Evolutionary conservation across 2,329 filamentous ascomycete genomes (phyloP).

Genomic region (Arthrobotrys musiformis): DNA sequence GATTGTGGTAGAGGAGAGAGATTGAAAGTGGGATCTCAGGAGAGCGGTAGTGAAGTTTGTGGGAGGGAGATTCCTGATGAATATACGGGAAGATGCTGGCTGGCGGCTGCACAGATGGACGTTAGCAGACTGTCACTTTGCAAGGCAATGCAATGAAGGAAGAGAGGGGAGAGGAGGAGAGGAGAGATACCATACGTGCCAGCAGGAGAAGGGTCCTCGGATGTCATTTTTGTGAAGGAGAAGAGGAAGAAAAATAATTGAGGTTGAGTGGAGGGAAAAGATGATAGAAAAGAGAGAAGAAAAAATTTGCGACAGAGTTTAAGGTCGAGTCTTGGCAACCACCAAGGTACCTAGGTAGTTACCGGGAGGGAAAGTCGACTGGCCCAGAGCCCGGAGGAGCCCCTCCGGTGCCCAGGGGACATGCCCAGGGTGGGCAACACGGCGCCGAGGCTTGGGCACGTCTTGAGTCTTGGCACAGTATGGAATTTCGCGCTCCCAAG

Average conservation of each 20-base stretch:
- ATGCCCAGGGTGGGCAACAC: constrained; percentile 27
- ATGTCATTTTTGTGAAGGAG: constrained; percentile 13
- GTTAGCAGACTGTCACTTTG: constrained; percentile 34
- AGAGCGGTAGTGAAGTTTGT: constrained; percentile 80
- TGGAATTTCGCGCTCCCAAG: constrained; percentile 48
- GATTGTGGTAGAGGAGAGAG: constrained; percentile 69
- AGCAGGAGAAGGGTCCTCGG: constrained; percentile 27
- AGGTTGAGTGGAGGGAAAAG: neutral
- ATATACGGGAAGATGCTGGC: constrained; percentile 72
- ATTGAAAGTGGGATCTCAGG: constrained; percentile 87
- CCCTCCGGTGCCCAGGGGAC: neutral
- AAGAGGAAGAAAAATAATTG: neutral
- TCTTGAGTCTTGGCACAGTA: constrained; percentile 40
- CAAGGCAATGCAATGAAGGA: neutral
- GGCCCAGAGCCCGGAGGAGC: constrained; percentile 10
- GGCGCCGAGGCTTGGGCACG: constrained; percentile 48
- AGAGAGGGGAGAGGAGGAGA: neutral
- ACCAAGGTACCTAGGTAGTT: neutral
- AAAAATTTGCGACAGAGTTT: constrained; percentile 24
- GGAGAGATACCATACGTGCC: constrained; percentile 51
- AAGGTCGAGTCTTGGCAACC: neutral
- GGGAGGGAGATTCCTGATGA: constrained; percentile 83
- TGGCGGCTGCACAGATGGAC: constrained; percentile 4
- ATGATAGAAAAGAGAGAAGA: constrained; percentile 8
- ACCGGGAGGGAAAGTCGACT: neutral